phyloP scores from a whole-genome alignment of 2,329 filamentous ascomycete species.

The Trichoderma hamatum region DNA sequence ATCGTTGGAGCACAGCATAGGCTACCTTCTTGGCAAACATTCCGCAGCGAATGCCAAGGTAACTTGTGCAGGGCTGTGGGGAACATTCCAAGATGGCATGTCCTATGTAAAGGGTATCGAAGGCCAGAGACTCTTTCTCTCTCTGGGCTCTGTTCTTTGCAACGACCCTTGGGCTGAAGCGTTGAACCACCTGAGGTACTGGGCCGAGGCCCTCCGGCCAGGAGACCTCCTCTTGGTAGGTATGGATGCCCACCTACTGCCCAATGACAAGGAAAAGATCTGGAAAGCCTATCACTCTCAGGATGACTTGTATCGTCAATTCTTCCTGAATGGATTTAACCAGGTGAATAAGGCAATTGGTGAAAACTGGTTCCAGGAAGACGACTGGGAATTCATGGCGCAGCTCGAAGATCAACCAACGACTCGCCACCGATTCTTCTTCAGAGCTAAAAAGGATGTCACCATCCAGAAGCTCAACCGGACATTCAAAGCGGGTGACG shows the following conservation, averaged over 20 bases:
- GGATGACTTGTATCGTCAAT: slow-evolving; percentile 41
- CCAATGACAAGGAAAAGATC: slow-evolving; percentile 41
- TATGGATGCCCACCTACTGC: slow-evolving; percentile 46
- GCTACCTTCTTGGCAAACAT: slow-evolving; percentile 39
- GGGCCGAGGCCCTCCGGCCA: slow-evolving; percentile 42
- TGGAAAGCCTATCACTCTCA: slow-evolving; percentile 46
- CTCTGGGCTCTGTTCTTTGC: slow-evolving; percentile 47
- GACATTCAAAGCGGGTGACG: slow-evolving; percentile 39
- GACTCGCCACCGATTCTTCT: slow-evolving; percentile 46
- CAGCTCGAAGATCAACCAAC: slow-evolving; percentile 42
- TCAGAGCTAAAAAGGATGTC: slow-evolving; percentile 43
- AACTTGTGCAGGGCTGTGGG: slow-evolving; percentile 45
- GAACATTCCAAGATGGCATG: slow-evolving; percentile 44
- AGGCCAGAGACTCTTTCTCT: slow-evolving; percentile 44
- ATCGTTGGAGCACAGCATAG: slow-evolving; percentile 42
- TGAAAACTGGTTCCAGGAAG: slow-evolving; percentile 41
- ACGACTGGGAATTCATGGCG: slow-evolving; percentile 45
- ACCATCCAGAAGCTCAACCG: slow-evolving; percentile 33
- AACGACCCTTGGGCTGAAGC: slow-evolving; percentile 46
- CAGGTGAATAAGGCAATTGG: slow-evolving; percentile 43
- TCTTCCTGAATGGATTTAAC: slow-evolving; percentile 46
- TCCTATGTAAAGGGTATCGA: slow-evolving; percentile 37
- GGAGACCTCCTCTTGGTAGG: slow-evolving; percentile 45
- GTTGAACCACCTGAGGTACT: slow-evolving; percentile 41
- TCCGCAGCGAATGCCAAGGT: slow-evolving; percentile 35